Evolutionary conservation across 495 filamentous ascomycete genomes (phyloP), one percentile per base, ranked within the genome.

Genomic region (Podospora pseudocomata): DNA sequence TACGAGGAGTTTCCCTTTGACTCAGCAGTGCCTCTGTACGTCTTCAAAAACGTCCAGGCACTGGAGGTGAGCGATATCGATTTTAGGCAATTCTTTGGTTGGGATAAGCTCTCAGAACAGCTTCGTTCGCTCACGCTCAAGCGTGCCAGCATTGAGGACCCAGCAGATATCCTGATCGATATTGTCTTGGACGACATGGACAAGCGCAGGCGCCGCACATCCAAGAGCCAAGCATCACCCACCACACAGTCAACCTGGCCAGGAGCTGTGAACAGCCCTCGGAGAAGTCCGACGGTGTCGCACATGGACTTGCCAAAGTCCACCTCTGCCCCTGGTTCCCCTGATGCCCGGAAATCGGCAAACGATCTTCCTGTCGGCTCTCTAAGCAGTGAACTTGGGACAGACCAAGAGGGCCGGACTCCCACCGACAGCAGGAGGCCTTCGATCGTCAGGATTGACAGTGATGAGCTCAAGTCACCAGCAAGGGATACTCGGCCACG

Each of bases 1-100:
- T 98, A 93, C 75, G 95, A 99, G 78, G 95, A 97, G 74, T 99
- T 99, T 74, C 95, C 95, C 3, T 97, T 99, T 77, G 95, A 99
- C 76, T 95, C 92, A 54, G 95, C 95, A n/a, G 95, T 99, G 28
- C 95, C 95, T 19, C 81, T 98, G 13, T 89, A 93, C 76, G 90
- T 91, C 28, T 98, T 99, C 85, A 98, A 99, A 82, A 99, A 98
- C 73, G 79, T 97, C 61, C 93, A 92, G 78, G 89, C 91, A 11
- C 83, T 99, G 71, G 95, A 98, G 79, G 92, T 99, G 57, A 92
- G 89, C 78, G 93, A 97, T 76, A 89, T 97, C 75, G 95, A 98
- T 79, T 96, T 96, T 75, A 88, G 95, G 69, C 94, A 96, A 70
- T 97, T 98, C 79, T 97, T 91, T 77, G 95, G 95, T 57, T 99